Conservation (phyloP, 441 rosid species). For the Euphorbia celastroides region DNA sequence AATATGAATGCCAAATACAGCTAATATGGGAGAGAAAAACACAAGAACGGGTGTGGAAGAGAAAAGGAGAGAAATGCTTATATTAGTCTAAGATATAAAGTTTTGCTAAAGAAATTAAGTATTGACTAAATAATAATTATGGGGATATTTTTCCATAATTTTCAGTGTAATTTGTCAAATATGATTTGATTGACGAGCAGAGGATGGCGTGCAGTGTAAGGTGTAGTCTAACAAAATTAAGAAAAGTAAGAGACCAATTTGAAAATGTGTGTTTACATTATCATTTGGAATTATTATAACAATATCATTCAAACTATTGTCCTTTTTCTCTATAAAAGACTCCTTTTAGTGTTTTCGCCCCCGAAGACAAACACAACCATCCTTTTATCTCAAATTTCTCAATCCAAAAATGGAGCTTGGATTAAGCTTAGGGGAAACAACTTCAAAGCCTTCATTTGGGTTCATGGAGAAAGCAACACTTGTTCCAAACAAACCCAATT, state of each 20-base stretch:
- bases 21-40: no score
- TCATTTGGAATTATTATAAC: neutral
- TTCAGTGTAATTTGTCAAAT: no score
- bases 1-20: no score
- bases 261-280: neutral
- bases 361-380: neutral
- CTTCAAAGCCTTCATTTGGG: conserved; percentile 27
- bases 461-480: conserved; percentile 22
- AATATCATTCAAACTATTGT: neutral
- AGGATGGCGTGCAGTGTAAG: no score
- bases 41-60: no score
- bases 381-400: neutral
- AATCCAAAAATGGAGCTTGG: conserved; percentile 34
- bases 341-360: conserved; percentile 5
- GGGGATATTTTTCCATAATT: no score
- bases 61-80: no score
- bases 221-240: no score
- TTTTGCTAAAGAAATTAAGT: no score
- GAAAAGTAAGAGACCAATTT: neutral
- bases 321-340: conserved; percentile 17
- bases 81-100: no score
- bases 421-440: conserved; percentile 30
- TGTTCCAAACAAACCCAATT: conserved; percentile 1
- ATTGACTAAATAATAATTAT: no score
- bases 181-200: no score